Conservation (phyloP, 192 early-diverging fungal genomes). For the Coemansia sp. region DNA sequence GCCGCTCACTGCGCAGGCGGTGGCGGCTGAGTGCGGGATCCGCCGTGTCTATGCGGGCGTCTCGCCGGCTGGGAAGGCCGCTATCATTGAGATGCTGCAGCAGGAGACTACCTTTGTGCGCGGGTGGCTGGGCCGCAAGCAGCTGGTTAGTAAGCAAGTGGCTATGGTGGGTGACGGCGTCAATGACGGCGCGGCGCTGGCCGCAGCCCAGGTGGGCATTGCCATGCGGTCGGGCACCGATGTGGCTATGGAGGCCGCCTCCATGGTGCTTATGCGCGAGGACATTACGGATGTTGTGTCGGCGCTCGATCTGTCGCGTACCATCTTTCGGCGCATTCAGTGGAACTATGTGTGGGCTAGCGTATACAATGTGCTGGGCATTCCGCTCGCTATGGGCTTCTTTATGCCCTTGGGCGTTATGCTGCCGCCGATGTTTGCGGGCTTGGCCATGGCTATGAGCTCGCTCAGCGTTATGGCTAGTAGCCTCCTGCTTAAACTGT, state of each 20-base stretch:
- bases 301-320: constrained; percentile 77
- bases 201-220: constrained; percentile 82
- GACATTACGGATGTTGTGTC: constrained; percentile 84
- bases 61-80: constrained; percentile 85
- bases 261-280: constrained; percentile 88
- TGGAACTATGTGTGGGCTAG: constrained; percentile 90
- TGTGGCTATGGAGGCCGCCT: constrained; percentile 93
- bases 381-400: constrained; percentile 93
- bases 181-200: constrained; percentile 92
- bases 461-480: constrained; percentile 90
- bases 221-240: constrained; percentile 89
- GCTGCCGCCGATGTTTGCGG: constrained; percentile 89
- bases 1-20: constrained; percentile 72
- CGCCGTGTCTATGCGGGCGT: constrained; percentile 84
- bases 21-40: constrained; percentile 83
- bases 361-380: constrained; percentile 84
- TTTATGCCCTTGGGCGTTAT: constrained; percentile 80
- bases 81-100: constrained; percentile 73
- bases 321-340: constrained; percentile 81
- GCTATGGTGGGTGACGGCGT: constrained; percentile 98
- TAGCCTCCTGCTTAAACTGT: constrained; percentile 79
- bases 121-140: neutral
- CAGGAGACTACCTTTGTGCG: constrained; percentile 22
- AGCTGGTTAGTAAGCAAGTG: constrained; percentile 27
- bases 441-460: constrained; percentile 90